phyloP scores from a whole-genome alignment of 73 alveolate species.

The Paramecium sonneborni region DNA sequence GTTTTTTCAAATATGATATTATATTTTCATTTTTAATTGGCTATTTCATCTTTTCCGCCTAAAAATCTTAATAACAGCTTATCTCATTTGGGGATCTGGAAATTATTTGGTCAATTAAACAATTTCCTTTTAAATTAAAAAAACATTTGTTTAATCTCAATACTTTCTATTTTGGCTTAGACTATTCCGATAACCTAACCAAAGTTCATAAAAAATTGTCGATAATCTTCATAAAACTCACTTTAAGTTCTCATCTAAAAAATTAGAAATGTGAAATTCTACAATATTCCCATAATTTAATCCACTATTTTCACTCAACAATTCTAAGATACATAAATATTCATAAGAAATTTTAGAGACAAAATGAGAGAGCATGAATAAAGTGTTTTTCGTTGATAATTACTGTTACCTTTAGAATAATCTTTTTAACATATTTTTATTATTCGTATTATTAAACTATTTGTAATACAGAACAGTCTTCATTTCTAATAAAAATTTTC shows the following conservation, averaged over 20 bases:
- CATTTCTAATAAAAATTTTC: conserved; percentile 17
- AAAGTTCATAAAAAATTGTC: conserved; percentile 4
- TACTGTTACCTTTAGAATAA: neutral
- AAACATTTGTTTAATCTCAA: neutral
- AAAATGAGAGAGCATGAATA: neutral
- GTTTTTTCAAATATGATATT: neutral
- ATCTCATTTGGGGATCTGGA: conserved; percentile 38
- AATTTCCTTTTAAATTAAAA: neutral
- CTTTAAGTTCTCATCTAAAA: neutral
- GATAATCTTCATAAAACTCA: neutral
- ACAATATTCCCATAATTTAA: neutral
- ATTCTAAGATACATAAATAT: neutral
- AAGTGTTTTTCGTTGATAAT: neutral
- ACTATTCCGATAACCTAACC: neutral
- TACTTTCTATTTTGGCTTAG: neutral
- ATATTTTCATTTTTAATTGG: neutral
- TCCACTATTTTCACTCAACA: neutral
- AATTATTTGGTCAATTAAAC: neutral
- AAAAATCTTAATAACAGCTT: neutral
- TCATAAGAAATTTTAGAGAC: neutral
- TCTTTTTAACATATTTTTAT: neutral
- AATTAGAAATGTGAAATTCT: neutral
- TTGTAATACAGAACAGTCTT: conserved; percentile 26
- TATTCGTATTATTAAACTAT: neutral
- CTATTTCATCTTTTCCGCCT: conserved; percentile 17